phyloP scores from a whole-genome alignment of 2,329 filamentous ascomycete genomes.

The Colletotrichum theobromicola region DNA sequence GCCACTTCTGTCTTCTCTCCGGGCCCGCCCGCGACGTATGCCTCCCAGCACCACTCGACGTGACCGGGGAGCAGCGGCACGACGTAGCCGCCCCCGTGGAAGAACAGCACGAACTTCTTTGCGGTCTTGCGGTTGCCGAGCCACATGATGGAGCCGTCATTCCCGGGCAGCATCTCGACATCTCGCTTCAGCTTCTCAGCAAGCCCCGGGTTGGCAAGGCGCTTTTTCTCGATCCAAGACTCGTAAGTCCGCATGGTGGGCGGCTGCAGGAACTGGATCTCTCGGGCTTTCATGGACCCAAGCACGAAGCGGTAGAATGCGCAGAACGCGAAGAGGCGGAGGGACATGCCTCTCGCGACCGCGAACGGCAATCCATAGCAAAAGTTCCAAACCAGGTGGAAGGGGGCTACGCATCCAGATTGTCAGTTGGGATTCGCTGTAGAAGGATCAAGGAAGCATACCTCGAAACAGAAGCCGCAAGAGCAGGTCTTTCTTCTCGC shows the following conservation, averaged over 20 bases:
- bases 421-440: too few species aligned
- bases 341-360: slow-evolving; percentile 19
- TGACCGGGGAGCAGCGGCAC: slow-evolving; percentile 25
- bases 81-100: slow-evolving; percentile 35
- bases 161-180: background rate
- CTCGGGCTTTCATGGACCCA: slow-evolving; percentile 12
- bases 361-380: slow-evolving; percentile 17
- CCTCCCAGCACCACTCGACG: slow-evolving; percentile 30
- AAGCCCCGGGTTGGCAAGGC: background rate
- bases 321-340: slow-evolving; percentile 21
- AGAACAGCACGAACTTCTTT: slow-evolving; percentile 31
- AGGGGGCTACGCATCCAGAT: slow-evolving; percentile 10
- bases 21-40: slow-evolving; percentile 23
- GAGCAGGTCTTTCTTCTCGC: slow-evolving; percentile 21
- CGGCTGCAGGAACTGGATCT: slow-evolving; percentile 26
- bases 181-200: background rate
- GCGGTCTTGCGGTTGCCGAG: slow-evolving; percentile 31
- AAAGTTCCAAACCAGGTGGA: slow-evolving; percentile 11
- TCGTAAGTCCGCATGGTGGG: slow-evolving; percentile 25
- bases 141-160: slow-evolving; percentile 28
- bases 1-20: slow-evolving; percentile 14
- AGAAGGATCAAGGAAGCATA: background rate
- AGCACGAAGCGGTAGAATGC: slow-evolving; percentile 21
- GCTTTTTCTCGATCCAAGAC: slow-evolving; percentile 26
- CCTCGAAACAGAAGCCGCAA: slow-evolving; percentile 17